phyloP scores from a whole-genome alignment of 352 stramenopile species.

The Phytophthora quininea region DNA sequence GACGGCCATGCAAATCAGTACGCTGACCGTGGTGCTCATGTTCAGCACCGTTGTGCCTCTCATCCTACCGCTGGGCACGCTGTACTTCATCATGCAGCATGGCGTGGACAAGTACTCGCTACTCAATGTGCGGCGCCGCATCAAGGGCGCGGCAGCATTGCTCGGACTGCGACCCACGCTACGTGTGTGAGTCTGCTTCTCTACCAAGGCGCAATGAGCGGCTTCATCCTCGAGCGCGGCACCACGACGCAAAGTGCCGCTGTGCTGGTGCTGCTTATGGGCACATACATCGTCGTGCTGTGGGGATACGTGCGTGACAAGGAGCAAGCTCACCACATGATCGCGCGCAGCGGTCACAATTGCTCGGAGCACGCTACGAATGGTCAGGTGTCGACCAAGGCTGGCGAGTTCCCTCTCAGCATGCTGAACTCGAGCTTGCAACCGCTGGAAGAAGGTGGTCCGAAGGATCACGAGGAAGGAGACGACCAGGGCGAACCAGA shows the following conservation, averaged over 20 bases:
- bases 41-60: slow-evolving; percentile 88
- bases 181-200: slow-evolving; percentile 83
- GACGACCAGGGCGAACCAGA: slow-evolving; percentile 26
- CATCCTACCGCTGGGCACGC: slow-evolving; percentile 76
- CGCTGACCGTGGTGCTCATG: slow-evolving; percentile 81
- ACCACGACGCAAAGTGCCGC: slow-evolving; percentile 75
- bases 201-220: slow-evolving; percentile 84
- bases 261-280: slow-evolving; percentile 81
- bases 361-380: slow-evolving; percentile 35
- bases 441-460: slow-evolving; percentile 21
- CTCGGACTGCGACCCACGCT: slow-evolving; percentile 77
- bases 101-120: slow-evolving; percentile 87
- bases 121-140: slow-evolving; percentile 77
- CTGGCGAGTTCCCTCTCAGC: slow-evolving; percentile 26
- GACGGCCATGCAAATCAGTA: slow-evolving; percentile 86
- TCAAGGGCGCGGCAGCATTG: slow-evolving; percentile 85
- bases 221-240: slow-evolving; percentile 83
- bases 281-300: slow-evolving; percentile 79
- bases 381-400: slow-evolving; percentile 17
- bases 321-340: slow-evolving; percentile 64
- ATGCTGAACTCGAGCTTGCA: slow-evolving; percentile 29
- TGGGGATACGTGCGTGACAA: slow-evolving; percentile 90
- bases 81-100: slow-evolving; percentile 89
- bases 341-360: slow-evolving; percentile 48
- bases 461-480: slow-evolving; percentile 10